Percentiles rank a stretch among this genome's conserved stretches.
Evolutionary conservation across 2,329 filamentous ascomycete species (phyloP).

Genomic region (Diplodia seriata): DNA sequence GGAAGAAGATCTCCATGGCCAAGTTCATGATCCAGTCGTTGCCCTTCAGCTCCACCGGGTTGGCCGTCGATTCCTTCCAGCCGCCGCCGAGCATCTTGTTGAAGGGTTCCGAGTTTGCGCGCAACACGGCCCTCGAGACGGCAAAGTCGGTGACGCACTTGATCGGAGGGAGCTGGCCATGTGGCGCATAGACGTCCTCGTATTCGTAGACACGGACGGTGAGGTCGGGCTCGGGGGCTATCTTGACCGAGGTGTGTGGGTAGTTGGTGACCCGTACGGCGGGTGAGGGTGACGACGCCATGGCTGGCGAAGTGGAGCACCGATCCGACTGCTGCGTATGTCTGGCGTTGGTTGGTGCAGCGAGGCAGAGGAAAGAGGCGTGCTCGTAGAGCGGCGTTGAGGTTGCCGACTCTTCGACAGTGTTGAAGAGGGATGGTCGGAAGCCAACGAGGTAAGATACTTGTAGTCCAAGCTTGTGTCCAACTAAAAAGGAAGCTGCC

Average conservation of each 20-base stretch:
- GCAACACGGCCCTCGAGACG: neutral
- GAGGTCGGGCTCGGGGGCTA: neutral
- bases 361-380: neutral
- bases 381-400: neutral
- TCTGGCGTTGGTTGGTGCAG: neutral
- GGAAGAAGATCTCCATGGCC: slow-evolving; percentile 5
- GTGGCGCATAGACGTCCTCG: neutral
- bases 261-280: neutral
- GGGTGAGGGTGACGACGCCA: slow-evolving; percentile 8
- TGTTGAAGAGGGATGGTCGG: neutral
- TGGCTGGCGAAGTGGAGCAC: neutral
- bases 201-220: slow-evolving; percentile 10
- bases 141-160: slow-evolving; percentile 4
- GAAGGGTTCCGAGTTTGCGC: neutral
- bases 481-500: neutral
- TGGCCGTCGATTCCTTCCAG: neutral
- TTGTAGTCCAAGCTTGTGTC: neutral
- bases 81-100: neutral
- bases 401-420: neutral
- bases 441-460: neutral
- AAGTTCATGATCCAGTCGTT: neutral
- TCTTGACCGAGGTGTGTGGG: neutral
- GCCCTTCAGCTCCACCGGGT: neutral
- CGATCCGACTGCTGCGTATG: neutral
- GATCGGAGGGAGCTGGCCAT: neutral